These are phyloP conservation scores for Cornus kousa DNA, from an alignment of 148 eudicot genomes.

Conservation along the genomic window DNA sequence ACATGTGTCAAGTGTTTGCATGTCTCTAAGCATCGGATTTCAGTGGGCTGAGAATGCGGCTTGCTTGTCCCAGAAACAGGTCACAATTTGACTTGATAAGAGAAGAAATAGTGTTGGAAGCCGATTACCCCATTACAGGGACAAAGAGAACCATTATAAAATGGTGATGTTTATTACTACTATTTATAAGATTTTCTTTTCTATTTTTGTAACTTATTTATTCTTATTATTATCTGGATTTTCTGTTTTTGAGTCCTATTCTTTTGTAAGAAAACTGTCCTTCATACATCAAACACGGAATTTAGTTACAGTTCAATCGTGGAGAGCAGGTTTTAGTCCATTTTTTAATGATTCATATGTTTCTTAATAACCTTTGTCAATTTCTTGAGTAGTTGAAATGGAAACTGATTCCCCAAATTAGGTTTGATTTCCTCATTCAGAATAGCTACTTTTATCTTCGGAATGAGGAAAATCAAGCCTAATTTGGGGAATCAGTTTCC, in stretches of 20 bases:
- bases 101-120: background rate
- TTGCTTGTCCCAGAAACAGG: slow-evolving; percentile 4
- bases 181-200: background rate
- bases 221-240: slow-evolving; percentile 17
- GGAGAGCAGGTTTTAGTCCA: background rate
- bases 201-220: background rate
- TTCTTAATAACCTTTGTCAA: background rate
- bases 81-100: background rate
- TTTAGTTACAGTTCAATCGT: background rate
- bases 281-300: slow-evolving; percentile 11
- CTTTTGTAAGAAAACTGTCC: slow-evolving; percentile 45
- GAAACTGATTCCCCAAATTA: background rate
- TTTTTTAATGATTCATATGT: no score
- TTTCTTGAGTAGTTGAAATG: background rate
- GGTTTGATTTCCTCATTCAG: background rate
- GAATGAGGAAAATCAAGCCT: background rate
- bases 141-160: slow-evolving; percentile 5
- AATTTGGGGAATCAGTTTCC: background rate
- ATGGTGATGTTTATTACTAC: slow-evolving; percentile 14
- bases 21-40: no score
- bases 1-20: no score
- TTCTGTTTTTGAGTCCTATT: slow-evolving; percentile 30
- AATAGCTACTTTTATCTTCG: background rate
- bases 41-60: slow-evolving; percentile 12
- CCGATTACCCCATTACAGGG: background rate